Evolutionary conservation across 2,329 filamentous ascomycete genomes (phyloP).

Genomic region (Monilinia polystroma): DNA sequence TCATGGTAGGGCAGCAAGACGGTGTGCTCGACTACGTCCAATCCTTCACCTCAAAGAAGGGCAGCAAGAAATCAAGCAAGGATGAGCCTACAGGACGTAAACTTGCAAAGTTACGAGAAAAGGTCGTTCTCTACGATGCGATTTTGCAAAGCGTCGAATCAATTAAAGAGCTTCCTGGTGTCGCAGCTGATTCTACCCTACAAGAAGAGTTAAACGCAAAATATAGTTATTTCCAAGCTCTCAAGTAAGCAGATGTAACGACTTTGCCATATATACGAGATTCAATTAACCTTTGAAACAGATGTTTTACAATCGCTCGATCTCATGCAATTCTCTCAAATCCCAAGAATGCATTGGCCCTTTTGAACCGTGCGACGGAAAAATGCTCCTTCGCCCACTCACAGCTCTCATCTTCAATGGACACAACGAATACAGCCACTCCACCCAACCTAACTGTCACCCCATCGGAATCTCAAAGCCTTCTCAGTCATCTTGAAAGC

Average conservation of each 20-base stretch:
- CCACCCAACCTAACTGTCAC: constrained; percentile 70
- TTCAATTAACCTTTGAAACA: constrained; percentile 40
- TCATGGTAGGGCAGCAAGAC: constrained; percentile 80
- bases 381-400: constrained; percentile 55
- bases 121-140: constrained; percentile 85
- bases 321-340: constrained; percentile 76
- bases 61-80: constrained; percentile 48
- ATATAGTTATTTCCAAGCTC: constrained; percentile 77
- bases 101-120: constrained; percentile 78
- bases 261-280: background rate
- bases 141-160: constrained; percentile 88
- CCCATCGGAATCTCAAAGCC: constrained; percentile 53
- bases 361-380: constrained; percentile 70
- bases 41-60: constrained; percentile 53
- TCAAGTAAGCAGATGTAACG: constrained; percentile 62
- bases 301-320: constrained; percentile 79
- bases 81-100: constrained; percentile 72
- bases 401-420: constrained; percentile 45
- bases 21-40: constrained; percentile 61
- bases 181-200: constrained; percentile 78
- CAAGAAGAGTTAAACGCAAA: constrained; percentile 76
- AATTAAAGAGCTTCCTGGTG: constrained; percentile 83
- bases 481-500: constrained; percentile 63
- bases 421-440: constrained; percentile 43
- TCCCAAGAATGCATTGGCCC: constrained; percentile 76